Percentiles rank a stretch among this genome's conserved stretches.
These are phyloP conservation scores for Fraxinus pennsylvanica DNA, from an alignment of 257 asterid genomes.

Conservation along the genomic window DNA sequence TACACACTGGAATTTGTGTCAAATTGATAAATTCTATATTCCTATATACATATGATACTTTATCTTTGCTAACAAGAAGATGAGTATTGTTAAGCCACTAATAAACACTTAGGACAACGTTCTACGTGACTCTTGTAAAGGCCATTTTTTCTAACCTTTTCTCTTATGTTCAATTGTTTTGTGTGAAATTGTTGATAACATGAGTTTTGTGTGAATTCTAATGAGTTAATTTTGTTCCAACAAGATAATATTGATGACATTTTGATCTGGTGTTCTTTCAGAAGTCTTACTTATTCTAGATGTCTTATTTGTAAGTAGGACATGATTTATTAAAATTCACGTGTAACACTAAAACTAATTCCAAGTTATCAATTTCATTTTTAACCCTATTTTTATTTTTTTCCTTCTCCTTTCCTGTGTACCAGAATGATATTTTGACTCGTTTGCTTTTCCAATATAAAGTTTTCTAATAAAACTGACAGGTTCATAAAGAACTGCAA, in stretches of 20 bases:
- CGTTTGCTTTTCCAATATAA: slow-evolving; percentile 6
- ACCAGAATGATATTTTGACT: neutral
- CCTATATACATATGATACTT: too few relatives aligned
- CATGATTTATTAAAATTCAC: neutral
- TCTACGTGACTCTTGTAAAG: neutral
- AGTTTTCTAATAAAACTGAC: slow-evolving; percentile 22
- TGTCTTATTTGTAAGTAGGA: slow-evolving; percentile 11
- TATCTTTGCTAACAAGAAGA: too few relatives aligned
- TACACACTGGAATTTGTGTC: too few relatives aligned
- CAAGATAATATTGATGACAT: neutral
- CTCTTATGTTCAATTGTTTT: too few relatives aligned
- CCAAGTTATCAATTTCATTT: neutral
- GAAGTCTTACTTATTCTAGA: neutral
- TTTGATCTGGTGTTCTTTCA: neutral
- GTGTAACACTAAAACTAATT: neutral
- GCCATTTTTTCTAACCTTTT: neutral
- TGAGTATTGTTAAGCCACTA: too few relatives aligned
- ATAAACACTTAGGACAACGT: too few relatives aligned
- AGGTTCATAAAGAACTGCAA: slow-evolving; percentile 91
- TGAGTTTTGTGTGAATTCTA: slow-evolving; percentile 5
- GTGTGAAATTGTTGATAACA: neutral
- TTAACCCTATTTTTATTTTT: neutral
- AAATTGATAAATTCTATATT: too few relatives aligned
- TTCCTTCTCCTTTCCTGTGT: neutral
- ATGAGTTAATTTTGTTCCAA: neutral